Evolutionary conservation across 768 basidiomycete species (phyloP), one percentile per base, ranked within the genome.

Genomic region (Tulasnella calospora): DNA sequence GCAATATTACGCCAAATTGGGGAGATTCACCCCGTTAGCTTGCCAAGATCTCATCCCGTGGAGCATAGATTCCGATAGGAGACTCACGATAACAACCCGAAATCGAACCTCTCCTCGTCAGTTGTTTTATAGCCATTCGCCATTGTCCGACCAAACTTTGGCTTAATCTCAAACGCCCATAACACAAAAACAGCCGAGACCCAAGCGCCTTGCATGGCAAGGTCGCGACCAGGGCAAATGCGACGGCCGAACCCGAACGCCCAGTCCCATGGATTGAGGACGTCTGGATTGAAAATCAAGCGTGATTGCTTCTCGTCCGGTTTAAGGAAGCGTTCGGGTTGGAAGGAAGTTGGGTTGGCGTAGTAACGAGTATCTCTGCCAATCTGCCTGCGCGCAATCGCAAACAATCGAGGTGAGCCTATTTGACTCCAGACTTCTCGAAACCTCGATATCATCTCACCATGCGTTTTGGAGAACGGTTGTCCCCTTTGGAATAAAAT

Each of bases 401-500:
- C 27, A 10, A n/a, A n/a, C n/a, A 67, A 67, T 27, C 19, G 35
- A 35, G 17, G 61, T 67, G 12, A 67, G 61, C 8, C 4, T 67
- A 27, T 5, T 13, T 35, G 9, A 15, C 3, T 15, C 33, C 61
- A 17, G 15, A 15, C 9, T 27, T 57, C 12, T 15, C n/a, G 15
- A 8, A 27, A 12, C 9, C 61, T 27, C 55, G 27, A 35, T 12
- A 23, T 21, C 19, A 23, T 5, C 67, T 57, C 40, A 61, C 75
- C 75, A 76, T 19, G 57, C 67, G 41, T 76, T 76, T 46, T 55
- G 46, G 35, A 76, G 12, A 30, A 76, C 57, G 5, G 55, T 76
- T 3, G 75, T 70, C 40, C 75, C 75, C 30, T 51, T 61, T 27
- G 75, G 75, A 57, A 76, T 76, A 30, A 67, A 77, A 9, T 70